Conservation (phyloP, 768 basidiomycete species). For the Kwoniella botswanensis region DNA sequence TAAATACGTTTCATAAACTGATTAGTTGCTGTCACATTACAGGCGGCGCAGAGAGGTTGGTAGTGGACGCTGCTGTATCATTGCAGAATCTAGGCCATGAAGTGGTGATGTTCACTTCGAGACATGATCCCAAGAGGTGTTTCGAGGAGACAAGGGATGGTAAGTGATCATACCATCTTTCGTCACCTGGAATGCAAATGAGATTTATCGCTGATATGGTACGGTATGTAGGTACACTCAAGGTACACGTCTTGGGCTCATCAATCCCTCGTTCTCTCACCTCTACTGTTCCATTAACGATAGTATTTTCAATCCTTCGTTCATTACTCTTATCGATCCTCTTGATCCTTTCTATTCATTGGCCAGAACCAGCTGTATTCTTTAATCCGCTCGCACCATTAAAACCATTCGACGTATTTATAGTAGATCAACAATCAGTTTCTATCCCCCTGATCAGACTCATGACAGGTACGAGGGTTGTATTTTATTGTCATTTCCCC, state of each 20-base stretch:
- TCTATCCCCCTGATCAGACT: constrained; percentile 80
- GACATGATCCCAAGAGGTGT: constrained; percentile 83
- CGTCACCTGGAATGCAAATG: not conserved
- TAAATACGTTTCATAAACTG: no score
- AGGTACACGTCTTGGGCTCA: constrained; percentile 72
- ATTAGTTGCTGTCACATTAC: not conserved
- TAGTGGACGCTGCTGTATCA: constrained; percentile 92
- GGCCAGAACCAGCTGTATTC: constrained; percentile 42
- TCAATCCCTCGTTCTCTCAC: constrained; percentile 78
- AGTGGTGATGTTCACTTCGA: constrained; percentile 89
- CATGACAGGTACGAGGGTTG: constrained; percentile 74
- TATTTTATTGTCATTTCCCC: constrained; percentile 98
- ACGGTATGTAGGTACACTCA: constrained; percentile 69
- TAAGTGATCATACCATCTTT: constrained; percentile 56
- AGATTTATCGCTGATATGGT: not conserved
- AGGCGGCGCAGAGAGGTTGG: constrained; percentile 95
- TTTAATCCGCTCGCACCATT: constrained; percentile 46
- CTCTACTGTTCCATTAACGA: constrained; percentile 74
- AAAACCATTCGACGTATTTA: constrained; percentile 71
- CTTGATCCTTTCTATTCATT: constrained; percentile 62
- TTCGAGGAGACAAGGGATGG: constrained; percentile 95
- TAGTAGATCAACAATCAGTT: constrained; percentile 94
- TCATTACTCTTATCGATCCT: constrained; percentile 79
- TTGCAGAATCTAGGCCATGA: constrained; percentile 81
- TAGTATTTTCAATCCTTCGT: constrained; percentile 83